Evolutionary conservation across 2,329 filamentous ascomycete genomes (phyloP).

Genomic region (Hypoxylon sp.): DNA sequence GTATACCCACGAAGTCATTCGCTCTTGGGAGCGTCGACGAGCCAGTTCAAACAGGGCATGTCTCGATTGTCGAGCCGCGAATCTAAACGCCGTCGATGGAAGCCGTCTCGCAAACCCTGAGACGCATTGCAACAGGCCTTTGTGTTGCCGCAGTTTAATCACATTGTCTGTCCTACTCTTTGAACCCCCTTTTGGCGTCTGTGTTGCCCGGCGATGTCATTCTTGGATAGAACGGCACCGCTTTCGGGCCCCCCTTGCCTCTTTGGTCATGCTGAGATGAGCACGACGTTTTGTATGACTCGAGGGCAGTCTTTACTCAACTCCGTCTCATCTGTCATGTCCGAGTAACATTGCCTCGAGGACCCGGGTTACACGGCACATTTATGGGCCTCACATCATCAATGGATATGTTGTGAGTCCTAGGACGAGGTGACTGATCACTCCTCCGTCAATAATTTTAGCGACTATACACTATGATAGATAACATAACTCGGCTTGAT

Average conservation of each 20-base stretch:
- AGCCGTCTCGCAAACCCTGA: constrained; percentile 39
- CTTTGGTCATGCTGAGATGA: constrained; percentile 43
- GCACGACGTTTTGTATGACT: constrained; percentile 41
- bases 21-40: constrained; percentile 12
- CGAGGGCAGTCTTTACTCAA: constrained; percentile 38
- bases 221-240: constrained; percentile 41
- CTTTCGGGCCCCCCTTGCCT: constrained; percentile 43
- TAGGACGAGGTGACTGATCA: constrained; percentile 4
- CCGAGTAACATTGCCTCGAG: constrained; percentile 42
- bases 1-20: constrained; percentile 8
- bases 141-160: constrained; percentile 43
- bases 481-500: not conserved
- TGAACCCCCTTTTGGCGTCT: constrained; percentile 32
- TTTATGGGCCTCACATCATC: constrained; percentile 34
- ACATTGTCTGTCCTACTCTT: constrained; percentile 36
- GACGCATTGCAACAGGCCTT: constrained; percentile 41
- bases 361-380: constrained; percentile 32
- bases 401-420: constrained; percentile 14
- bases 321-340: constrained; percentile 42
- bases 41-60: constrained; percentile 34
- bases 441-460: constrained; percentile 5
- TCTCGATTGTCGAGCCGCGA: constrained; percentile 38
- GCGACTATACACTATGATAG: not conserved
- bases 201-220: constrained; percentile 35
- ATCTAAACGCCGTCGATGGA: constrained; percentile 29